Percentiles rank a stretch among this genome's conserved stretches.
phyloP scores from a whole-genome alignment of 768 basidiomycete genomes.

The Suillus subalutaceus region DNA sequence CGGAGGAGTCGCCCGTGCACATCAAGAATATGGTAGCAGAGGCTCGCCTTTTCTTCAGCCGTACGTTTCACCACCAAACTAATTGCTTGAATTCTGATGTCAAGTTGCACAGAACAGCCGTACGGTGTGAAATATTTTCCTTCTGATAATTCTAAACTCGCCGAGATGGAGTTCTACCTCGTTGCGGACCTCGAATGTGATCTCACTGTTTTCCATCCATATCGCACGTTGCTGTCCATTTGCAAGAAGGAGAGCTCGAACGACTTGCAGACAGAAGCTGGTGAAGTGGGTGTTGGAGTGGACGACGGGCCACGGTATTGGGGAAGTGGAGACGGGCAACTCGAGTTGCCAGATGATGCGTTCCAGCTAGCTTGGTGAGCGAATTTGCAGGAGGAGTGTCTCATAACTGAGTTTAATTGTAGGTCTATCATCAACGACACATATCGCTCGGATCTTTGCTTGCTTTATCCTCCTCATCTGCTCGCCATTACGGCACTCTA shows the following conservation, averaged over 20 bases:
- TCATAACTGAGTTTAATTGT: slow-evolving; percentile 6
- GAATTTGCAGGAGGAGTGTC: neutral
- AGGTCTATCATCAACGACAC: slow-evolving; percentile 98
- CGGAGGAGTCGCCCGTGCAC: slow-evolving; percentile 93
- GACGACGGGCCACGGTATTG: slow-evolving; percentile 70
- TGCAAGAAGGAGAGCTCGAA: slow-evolving; percentile 59
- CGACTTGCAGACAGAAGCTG: slow-evolving; percentile 54
- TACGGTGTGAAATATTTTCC: slow-evolving; percentile 82
- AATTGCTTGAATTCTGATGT: neutral
- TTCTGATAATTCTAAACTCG: slow-evolving; percentile 86
- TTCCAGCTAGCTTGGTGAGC: slow-evolving; percentile 91
- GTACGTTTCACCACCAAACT: slow-evolving; percentile 43
- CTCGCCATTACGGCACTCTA: slow-evolving; percentile 93
- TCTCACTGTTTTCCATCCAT: slow-evolving; percentile 91
- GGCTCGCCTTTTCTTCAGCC: slow-evolving; percentile 74
- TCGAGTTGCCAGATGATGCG: slow-evolving; percentile 74
- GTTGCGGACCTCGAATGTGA: slow-evolving; percentile 97
- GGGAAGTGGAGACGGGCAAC: slow-evolving; percentile 79
- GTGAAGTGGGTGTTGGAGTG: slow-evolving; percentile 52
- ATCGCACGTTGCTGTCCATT: slow-evolving; percentile 81
- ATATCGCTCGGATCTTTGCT: slow-evolving; percentile 89
- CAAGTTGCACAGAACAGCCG: slow-evolving; percentile 50
- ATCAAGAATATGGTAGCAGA: slow-evolving; percentile 92
- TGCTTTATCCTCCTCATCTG: slow-evolving; percentile 94
- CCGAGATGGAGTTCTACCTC: slow-evolving; percentile 99